Base-by-base conservation (phyloP, 164 flowering plant species). In the Umbellularia californica region DNA sequence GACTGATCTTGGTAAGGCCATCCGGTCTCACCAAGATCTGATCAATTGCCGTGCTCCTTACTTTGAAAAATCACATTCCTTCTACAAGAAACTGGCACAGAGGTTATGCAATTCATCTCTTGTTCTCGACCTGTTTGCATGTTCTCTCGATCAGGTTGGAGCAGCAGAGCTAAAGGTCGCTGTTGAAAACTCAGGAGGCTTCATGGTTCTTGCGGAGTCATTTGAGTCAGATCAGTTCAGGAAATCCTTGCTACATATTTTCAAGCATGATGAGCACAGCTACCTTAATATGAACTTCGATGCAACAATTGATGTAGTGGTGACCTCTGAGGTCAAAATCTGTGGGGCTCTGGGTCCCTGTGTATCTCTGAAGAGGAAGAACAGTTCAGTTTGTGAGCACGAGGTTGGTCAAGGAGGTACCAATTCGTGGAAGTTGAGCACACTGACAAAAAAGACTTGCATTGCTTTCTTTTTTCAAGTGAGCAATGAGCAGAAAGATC, bases 91-190 rank as follows among this genome's bases (percentile, higher is more conserved):
- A 47, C 70, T 95, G 70, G 82, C 91, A 0, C 83, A 76, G 69
- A 88, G 95, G 79, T 75, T 93, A 72, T 83, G 81, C 20, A 88
- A 87, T 83, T 77, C 89, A 47, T 92, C 97, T 67, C 78, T 90
- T 71, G 87, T 86, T 78, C 94, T 95, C 47, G 98, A 95, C 88
- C 75, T 93, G 60, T 93, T 93, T 82, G 98, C 95, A 65, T 93
- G 93, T 78, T 90, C 98, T 82, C 89, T 95, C 24, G 98, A 93
- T 85, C 98, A 95, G 81, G 92, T 92, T 70, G 98, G 99, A 74
- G 90, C 84, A 10, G 89, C 93, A 14, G 98, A 95, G 83, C 79
- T 93, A 15, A 89, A 80, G 84, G 68, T 13, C 20, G 82, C 96
- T 24, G 88, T 93, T 75, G 99, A 95, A 83, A 84, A 68, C 20